These are phyloP conservation scores for Cryomyces minteri DNA, from an alignment of 495 filamentous ascomycete species.

Conservation along the genomic window DNA sequence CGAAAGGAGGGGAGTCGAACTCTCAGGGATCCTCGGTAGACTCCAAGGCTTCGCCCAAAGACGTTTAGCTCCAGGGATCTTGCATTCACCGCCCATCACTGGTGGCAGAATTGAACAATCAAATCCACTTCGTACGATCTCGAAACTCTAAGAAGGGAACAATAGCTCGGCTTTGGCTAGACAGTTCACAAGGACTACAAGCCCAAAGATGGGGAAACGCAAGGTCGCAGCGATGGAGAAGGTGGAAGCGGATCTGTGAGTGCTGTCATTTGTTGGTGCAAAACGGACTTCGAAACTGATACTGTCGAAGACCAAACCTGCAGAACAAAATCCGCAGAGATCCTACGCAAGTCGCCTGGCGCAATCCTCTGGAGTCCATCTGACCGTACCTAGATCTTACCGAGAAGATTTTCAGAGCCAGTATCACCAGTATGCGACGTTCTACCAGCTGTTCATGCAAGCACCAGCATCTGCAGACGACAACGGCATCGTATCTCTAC, in stretches of 20 bases:
- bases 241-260: constrained; percentile 73
- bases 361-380: constrained; percentile 11
- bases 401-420: constrained; percentile 71
- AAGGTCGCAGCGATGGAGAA: constrained; percentile 86
- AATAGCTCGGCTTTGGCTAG: too few relatives aligned
- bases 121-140: too few relatives aligned
- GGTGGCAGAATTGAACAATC: too few relatives aligned
- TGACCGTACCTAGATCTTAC: constrained; percentile 36
- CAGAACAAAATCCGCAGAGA: constrained; percentile 81
- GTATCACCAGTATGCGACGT: constrained; percentile 80
- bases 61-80: too few relatives aligned
- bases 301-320: constrained; percentile 43
- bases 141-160: too few relatives aligned
- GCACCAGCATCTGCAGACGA: constrained; percentile 59
- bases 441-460: constrained; percentile 75
- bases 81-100: too few relatives aligned
- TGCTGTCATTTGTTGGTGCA: neutral
- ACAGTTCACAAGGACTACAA: too few relatives aligned
- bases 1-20: too few relatives aligned
- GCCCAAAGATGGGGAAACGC: constrained; percentile 48
- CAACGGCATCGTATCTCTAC: constrained; percentile 58
- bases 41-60: too few relatives aligned
- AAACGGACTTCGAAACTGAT: neutral
- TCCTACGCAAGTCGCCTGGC: constrained; percentile 31
- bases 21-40: too few relatives aligned